Base-by-base conservation (phyloP, 225 moss, liverwort and hornwort genomes). In the Antitrichia curtipendula region DNA sequence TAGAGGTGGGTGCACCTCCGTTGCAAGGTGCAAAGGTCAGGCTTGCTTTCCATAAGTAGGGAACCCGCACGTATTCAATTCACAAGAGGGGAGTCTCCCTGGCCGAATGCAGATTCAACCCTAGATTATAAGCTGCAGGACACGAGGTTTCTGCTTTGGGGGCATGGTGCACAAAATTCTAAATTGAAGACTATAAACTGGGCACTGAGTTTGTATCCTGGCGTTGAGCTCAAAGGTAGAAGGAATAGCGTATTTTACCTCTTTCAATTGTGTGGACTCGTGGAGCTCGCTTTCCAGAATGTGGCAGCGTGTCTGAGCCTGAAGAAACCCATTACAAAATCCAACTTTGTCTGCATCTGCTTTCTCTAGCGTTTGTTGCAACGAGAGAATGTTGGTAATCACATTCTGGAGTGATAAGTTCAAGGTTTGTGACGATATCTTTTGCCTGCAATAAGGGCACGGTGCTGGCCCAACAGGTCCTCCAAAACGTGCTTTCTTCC, bases 361-460 rank as follows among this genome's bases (percentile, higher is more conserved):
- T 83, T 89, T 89, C 82, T 93, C 92, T 24, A 91, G 89, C 43
- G 90, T 94, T 86, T 91, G 90, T 49, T 94, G 93, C 90, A 94
- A 90, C 17, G 91, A 89, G 23, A 90, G 82, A 63, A 94, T 87
- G 85, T 90, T 93, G 80, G 89, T 76, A 59, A 94, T 94, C 82
- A 94, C 84, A 86, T 93, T 94, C 78, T 94, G 94, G 54, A 94
- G 89, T 54, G 93, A 93, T 29, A 93, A 83, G 61, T 94, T 93
- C 82, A 94, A 86, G 38, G 93, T 91, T 87, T 91, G 93, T 27
- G 94, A 94, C 18, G 76, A 90, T 84, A 94, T 92, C 27, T 86
- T 93, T 82, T 91, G 91, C 60, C 93, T 86, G 77, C 94, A 94
- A 71, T 89, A 94, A 36, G 94, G 94, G 69, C 94, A 94, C 21